phyloP scores from a whole-genome alignment of 371 early-diverging fungal species.

The Zychaea mexicana region DNA sequence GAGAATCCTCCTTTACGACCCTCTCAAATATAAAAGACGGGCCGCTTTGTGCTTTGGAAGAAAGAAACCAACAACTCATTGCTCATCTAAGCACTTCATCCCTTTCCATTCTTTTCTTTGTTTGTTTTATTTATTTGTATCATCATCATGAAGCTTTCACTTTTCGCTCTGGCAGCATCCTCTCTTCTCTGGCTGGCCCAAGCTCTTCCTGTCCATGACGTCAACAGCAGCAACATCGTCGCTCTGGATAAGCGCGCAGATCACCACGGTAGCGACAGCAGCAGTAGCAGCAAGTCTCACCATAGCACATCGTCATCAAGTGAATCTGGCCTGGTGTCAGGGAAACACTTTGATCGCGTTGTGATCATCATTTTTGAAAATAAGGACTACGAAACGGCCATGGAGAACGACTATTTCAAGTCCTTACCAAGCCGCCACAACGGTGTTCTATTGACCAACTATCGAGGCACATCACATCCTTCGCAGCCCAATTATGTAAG shows the following conservation, averaged over 20 bases:
- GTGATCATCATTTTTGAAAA: conserved; percentile 58
- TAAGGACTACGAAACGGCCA: conserved; percentile 38
- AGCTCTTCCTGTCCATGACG: neutral
- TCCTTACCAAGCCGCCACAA: conserved; percentile 22
- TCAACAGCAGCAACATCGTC: neutral
- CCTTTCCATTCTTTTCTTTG: neutral
- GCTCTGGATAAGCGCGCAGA: neutral
- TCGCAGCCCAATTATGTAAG: conserved; percentile 48
- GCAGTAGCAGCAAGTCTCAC: neutral
- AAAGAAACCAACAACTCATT: no score
- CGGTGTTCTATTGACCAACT: conserved; percentile 38
- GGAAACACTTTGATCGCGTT: conserved; percentile 45
- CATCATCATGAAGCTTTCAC: neutral
- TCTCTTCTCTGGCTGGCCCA: conserved; percentile 10
- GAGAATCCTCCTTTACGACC: no score
- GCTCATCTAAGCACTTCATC: no score
- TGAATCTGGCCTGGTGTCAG: conserved; percentile 16
- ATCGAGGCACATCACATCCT: conserved; percentile 40
- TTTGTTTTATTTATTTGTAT: neutral
- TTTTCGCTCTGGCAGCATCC: conserved; percentile 12
- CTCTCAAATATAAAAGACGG: no score
- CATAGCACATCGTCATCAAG: neutral
- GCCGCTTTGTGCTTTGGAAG: no score
- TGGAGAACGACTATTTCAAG: conserved; percentile 37
- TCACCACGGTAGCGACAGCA: neutral